A percentile compares a stretch with the other conserved stretches of the same genome.
Evolutionary conservation across 192 early-diverging fungal genomes (phyloP).

Genomic region (Backusella luteola): DNA sequence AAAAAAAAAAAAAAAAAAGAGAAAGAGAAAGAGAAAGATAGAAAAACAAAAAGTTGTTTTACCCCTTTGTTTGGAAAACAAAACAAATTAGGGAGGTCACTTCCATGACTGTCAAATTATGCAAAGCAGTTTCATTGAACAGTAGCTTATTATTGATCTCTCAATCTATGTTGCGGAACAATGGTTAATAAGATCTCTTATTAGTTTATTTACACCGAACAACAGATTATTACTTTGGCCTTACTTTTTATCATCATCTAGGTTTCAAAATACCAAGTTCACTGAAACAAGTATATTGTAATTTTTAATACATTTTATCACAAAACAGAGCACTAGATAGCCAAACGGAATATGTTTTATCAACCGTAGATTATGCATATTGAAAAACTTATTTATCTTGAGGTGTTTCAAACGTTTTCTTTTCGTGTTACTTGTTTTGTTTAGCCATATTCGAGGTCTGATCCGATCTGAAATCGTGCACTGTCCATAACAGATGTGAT

Average conservation of each 20-base stretch:
- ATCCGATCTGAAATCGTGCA: neutral
- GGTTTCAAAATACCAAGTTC: no score
- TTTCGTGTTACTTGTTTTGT: no score
- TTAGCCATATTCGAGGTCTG: neutral
- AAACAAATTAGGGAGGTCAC: neutral
- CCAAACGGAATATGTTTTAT: no score
- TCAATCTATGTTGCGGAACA: no score
- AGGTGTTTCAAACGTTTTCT: neutral
- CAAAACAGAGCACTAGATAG: no score
- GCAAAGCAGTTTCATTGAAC: neutral
- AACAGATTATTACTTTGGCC: no score
- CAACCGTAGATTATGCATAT: neutral
- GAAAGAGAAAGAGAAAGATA: neutral
- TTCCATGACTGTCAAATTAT: neutral
- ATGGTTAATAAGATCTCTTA: no score
- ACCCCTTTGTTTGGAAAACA: neutral
- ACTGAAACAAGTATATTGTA: no score
- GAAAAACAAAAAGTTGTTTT: neutral
- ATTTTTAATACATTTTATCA: no score
- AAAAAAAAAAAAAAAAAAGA: neutral
- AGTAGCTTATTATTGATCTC: no score
- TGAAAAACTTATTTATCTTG: neutral
- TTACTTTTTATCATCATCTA: no score
- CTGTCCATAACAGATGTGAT: neutral
- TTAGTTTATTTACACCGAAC: no score